Percentiles rank a stretch among this genome's conserved stretches.
Conservation (phyloP, 352 stramenopile species). For the Globisporangium mamillatum region DNA sequence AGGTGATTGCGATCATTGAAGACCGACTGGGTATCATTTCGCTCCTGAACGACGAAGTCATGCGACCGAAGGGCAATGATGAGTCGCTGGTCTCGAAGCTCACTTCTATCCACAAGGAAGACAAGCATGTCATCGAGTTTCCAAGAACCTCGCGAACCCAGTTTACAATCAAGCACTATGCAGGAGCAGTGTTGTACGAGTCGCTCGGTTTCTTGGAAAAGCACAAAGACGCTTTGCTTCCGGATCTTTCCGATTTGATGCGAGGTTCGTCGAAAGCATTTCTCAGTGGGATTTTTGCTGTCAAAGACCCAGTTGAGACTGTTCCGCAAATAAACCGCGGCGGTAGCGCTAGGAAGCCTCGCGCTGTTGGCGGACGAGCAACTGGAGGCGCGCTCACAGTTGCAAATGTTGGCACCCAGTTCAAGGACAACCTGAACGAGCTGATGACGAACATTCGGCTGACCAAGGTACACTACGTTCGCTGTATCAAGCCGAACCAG, state of each 20-base stretch:
- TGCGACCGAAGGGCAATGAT: constrained; percentile 86
- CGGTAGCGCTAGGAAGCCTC: constrained; percentile 25
- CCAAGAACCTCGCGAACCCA: constrained; percentile 70
- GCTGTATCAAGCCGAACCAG: constrained; percentile 99
- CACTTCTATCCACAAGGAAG: constrained; percentile 72
- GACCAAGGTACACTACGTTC: constrained; percentile 97
- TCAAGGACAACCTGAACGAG: constrained; percentile 89
- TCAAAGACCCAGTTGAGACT: constrained; percentile 22
- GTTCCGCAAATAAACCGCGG: constrained; percentile 5
- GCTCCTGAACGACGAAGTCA: constrained; percentile 88
- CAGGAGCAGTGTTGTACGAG: constrained; percentile 90
- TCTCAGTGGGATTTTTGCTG: constrained; percentile 50
- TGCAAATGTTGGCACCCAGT: constrained; percentile 74
- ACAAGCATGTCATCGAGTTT: constrained; percentile 78
- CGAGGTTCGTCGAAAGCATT: constrained; percentile 64
- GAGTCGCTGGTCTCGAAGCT: constrained; percentile 79
- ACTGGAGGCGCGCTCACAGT: constrained; percentile 49
- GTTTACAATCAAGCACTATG: constrained; percentile 95
- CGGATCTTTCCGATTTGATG: constrained; percentile 90
- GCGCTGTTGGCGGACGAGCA: constrained; percentile 29
- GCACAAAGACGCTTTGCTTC: constrained; percentile 93
- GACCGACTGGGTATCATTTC: constrained; percentile 85
- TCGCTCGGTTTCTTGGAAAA: constrained; percentile 93
- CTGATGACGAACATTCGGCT: constrained; percentile 93
- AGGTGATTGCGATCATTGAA: constrained; percentile 88